Conservation (phyloP, 2,329 filamentous ascomycete genomes). For the Coleophoma crateriformis region DNA sequence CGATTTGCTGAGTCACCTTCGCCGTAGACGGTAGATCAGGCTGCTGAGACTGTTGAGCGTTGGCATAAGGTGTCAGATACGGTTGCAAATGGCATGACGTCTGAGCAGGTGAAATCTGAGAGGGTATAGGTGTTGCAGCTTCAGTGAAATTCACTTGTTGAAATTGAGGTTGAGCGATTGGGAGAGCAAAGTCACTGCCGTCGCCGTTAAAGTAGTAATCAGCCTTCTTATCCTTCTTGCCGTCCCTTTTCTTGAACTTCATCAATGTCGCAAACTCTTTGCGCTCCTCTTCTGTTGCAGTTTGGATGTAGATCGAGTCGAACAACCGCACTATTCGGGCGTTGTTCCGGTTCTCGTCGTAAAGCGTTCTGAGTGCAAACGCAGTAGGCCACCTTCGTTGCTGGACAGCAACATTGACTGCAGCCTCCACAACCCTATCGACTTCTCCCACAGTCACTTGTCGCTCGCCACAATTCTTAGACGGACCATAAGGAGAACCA, state of each 20-base stretch:
- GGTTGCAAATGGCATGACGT: slow-evolving; percentile 1
- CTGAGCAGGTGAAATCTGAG: neutral
- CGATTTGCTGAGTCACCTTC: neutral
- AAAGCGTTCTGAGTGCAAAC: slow-evolving; percentile 54
- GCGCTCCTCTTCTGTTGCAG: slow-evolving; percentile 45
- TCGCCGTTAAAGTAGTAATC: slow-evolving; percentile 43
- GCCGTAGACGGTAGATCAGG: neutral
- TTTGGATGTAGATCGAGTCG: slow-evolving; percentile 51
- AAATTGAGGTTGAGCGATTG: slow-evolving; percentile 9
- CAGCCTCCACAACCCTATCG: slow-evolving; percentile 48
- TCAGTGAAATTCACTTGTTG: slow-evolving; percentile 2
- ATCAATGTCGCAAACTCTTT: slow-evolving; percentile 46
- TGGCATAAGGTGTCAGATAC: slow-evolving; percentile 16
- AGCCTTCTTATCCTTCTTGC: slow-evolving; percentile 45
- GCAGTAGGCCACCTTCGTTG: slow-evolving; percentile 56
- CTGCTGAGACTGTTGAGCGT: slow-evolving; percentile 2
- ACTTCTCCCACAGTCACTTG: slow-evolving; percentile 22
- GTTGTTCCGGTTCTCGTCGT: slow-evolving; percentile 50
- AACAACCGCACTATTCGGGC: slow-evolving; percentile 49
- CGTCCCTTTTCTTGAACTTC: slow-evolving; percentile 49
- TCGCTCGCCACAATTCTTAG: slow-evolving; percentile 9
- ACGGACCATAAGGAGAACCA: neutral
- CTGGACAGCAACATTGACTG: slow-evolving; percentile 52
- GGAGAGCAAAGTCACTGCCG: slow-evolving; percentile 16
- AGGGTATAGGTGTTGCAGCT: neutral